Evolutionary conservation across 371 early-diverging fungal species (phyloP), one percentile per base, ranked within the genome.

Genomic region (Mucor lusitanicus): DNA sequence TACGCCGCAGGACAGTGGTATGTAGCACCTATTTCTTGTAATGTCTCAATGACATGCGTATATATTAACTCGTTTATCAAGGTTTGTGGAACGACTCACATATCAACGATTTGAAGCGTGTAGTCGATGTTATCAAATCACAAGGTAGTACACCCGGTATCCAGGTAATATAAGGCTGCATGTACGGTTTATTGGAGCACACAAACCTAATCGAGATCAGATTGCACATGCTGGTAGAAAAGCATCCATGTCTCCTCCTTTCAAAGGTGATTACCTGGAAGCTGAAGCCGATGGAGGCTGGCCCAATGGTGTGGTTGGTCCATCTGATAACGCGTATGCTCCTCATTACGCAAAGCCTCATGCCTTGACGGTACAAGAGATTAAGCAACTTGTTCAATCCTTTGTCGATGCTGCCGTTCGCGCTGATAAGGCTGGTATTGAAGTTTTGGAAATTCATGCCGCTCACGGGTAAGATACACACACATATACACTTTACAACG

Each of bases 201-300:
- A 37, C 37, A 37, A 35, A 37, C 37, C 13, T 13, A 37, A 37
- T 8, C 33, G 8, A 33, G 33, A 33, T 37, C 37, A 96, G 67
- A 74, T 96, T 8, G 92, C 86, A 0, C 95, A 95, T 67, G 92
- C 93, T 12, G 96, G 96, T 12, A 81, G 95, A 42, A 94, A 95
- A 67, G 88, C 91, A 2, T 90, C 90, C 7, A 85, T 82, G 23
- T 75, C 77, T 21, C 83, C 91, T 6, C 84, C 87, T 13, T 68
- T 68, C 64, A 81, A 86, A 17, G 91, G 91, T 9, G 74, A 74
- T 30, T 67, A 64, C 42, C 17, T 74, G 6, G 92, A 90, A 6
- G 77, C 86, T 13, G 82, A 91, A 61, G 87, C 88, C 4, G 83
- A 89, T n/a, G 90, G 96, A 27, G 95, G 94, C 9, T 94, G 95